Conservation (phyloP, 1,139 yeast genomes). For the Zhuliangozyma parablackwelliae region DNA sequence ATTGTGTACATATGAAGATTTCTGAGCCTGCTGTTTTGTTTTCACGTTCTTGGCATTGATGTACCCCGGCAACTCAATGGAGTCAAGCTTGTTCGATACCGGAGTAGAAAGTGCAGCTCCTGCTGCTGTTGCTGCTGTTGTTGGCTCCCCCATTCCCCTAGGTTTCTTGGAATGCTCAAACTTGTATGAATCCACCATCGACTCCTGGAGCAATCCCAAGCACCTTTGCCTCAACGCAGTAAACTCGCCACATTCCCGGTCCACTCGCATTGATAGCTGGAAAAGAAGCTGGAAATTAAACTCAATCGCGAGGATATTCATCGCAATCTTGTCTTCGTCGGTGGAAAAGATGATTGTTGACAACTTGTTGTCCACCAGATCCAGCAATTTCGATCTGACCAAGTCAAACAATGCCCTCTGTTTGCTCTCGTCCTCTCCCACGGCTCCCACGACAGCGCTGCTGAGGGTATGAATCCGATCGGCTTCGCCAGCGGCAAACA, state of each 20-base stretch:
- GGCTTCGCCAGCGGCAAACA: constrained; percentile 12
- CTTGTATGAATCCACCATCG: constrained; percentile 15
- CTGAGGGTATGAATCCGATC: constrained; percentile 3
- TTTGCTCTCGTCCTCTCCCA: constrained; percentile 2
- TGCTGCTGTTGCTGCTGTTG: not conserved
- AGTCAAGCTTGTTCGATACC: constrained; percentile 24
- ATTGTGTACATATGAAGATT: constrained; percentile 3
- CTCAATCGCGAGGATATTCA: constrained; percentile 25
- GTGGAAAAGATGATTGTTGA: constrained; percentile 22
- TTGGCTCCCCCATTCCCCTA: no score
- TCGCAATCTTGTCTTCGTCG: constrained; percentile 29
- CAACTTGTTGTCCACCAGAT: constrained; percentile 22
- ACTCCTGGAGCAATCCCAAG: constrained; percentile 13
- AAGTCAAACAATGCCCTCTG: constrained; percentile 11
- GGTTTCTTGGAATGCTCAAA: constrained; percentile 4
- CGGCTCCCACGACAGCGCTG: not conserved
- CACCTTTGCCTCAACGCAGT: constrained; percentile 10
- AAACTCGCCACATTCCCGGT: constrained; percentile 4
- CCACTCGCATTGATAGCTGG: constrained; percentile 12
- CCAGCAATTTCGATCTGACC: constrained; percentile 18
- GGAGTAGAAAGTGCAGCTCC: not conserved
- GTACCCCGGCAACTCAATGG: constrained; percentile 36
- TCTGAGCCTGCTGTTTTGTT: constrained; percentile 2
- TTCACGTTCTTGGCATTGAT: constrained; percentile 30
- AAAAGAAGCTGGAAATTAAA: constrained; percentile 25